phyloP scores from a whole-genome alignment of 495 filamentous ascomycete genomes.

The Penicillium egyptiacum region DNA sequence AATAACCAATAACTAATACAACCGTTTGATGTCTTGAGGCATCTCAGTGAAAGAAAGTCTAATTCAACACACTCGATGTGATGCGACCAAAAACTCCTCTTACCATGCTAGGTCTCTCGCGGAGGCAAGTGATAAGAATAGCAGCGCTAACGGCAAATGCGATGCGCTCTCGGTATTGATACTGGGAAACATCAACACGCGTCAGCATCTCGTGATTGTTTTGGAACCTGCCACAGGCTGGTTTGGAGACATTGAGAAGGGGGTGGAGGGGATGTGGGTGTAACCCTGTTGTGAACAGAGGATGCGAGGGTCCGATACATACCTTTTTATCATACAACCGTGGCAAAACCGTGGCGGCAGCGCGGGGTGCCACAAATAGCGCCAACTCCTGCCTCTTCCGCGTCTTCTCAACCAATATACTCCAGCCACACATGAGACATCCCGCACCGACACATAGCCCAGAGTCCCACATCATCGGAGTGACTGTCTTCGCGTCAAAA shows the following conservation, averaged over 20 bases:
- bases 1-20: slow-evolving; percentile 19
- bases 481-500: slow-evolving; percentile 53
- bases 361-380: slow-evolving; percentile 83
- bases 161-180: slow-evolving; percentile 73
- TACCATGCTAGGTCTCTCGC: slow-evolving; percentile 64
- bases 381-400: slow-evolving; percentile 73
- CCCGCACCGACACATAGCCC: slow-evolving; percentile 75
- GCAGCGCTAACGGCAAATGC: slow-evolving; percentile 74
- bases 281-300: slow-evolving; percentile 24
- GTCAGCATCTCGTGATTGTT: slow-evolving; percentile 25
- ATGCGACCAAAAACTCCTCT: slow-evolving; percentile 74
- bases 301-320: slow-evolving; percentile 24
- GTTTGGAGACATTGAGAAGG: background rate
- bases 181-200: slow-evolving; percentile 40
- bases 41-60: background rate
- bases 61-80: slow-evolving; percentile 55
- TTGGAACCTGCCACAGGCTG: slow-evolving; percentile 10
- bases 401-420: slow-evolving; percentile 71
- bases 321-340: slow-evolving; percentile 67
- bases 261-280: slow-evolving; percentile 18
- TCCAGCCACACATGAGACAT: slow-evolving; percentile 82
- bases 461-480: slow-evolving; percentile 60
- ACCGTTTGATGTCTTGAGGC: background rate
- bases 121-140: slow-evolving; percentile 68
- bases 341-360: slow-evolving; percentile 74